Evolutionary conservation across 306 rosid species (phyloP), one percentile per base, ranked within the genome.

Genomic region (Begonia fuchsioides): DNA sequence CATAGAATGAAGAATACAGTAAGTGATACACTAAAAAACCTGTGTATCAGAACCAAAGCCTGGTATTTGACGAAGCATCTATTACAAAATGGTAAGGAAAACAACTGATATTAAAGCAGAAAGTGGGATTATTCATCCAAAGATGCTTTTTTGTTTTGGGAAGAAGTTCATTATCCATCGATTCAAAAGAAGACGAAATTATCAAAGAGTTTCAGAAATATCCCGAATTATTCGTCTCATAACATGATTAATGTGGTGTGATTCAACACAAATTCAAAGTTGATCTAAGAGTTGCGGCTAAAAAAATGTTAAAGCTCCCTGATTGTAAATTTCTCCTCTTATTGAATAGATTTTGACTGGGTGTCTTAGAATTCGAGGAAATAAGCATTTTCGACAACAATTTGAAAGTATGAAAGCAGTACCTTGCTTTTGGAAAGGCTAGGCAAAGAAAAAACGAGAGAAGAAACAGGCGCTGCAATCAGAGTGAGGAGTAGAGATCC

Each of bases 1-100:
- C 95, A 90, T 43, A 90, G 70, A 69, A 79, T 39, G 71, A 79
- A 90, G 71, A 81, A 85, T 44, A 71, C 53, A 51, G 85, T 40
- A 56, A 90, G 98, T 47, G 98, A 84, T 71, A 75, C 71, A 69
- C 98, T 67, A 70, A 90, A 81, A 76, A 90, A 90, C 87, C 98
- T 90, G 95, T 79, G 98, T 80, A 90, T 90, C 65, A 79, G 74
- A 79, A 79, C 75, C 85, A 85, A 81, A 61, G 98, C 98, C 95
- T 90, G 95, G 58, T 74, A 90, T 79, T 76, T 79, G 77, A 75
- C 75, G 77, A 67, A 78, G 74, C 76, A 70, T 55, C 44, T 41
- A 59, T 76, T 72, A 79, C 72, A 60, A 53, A 54, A 49, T 48
- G 13, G 45, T n/a, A 41, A 7, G 45, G 45, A 47, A 47, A n/a